Evolutionary conservation across 305 asterid species (phyloP).

Genomic region (Caryopteris hybrid): DNA sequence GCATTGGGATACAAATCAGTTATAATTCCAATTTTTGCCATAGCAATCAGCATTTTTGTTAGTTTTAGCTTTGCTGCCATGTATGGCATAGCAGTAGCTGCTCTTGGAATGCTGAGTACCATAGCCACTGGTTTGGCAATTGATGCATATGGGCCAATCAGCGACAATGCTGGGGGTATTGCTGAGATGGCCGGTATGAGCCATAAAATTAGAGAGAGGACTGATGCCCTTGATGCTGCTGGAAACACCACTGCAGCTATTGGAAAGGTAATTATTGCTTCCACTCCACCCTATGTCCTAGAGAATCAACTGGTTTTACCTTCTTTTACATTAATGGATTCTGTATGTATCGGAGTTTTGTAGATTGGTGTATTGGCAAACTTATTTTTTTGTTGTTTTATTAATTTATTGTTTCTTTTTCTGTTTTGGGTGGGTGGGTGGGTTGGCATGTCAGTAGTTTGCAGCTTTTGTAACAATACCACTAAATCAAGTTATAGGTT

Average conservation of each 20-base stretch:
- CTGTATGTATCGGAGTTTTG: not conserved
- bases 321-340: not conserved
- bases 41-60: constrained; percentile 60
- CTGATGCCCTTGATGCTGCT: constrained; percentile 83
- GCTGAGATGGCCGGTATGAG: constrained; percentile 89
- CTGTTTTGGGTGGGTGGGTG: too few relatives aligned
- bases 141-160: constrained; percentile 76
- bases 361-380: not conserved
- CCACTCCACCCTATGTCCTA: not conserved
- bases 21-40: constrained; percentile 69
- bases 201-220: constrained; percentile 63
- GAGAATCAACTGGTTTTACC: not conserved
- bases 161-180: constrained; percentile 78
- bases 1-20: constrained; percentile 76
- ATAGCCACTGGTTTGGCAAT: constrained; percentile 75
- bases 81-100: constrained; percentile 75
- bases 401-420: not conserved
- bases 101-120: constrained; percentile 76
- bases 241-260: constrained; percentile 79
- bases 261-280: constrained; percentile 45
- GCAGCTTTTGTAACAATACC: too few relatives aligned
- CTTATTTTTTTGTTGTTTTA: not conserved
- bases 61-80: constrained; percentile 69
- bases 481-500: not conserved
- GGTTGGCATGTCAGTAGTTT: too few relatives aligned